Conservation (phyloP, 2,329 filamentous ascomycete species). For the Ascochyta pisi region DNA sequence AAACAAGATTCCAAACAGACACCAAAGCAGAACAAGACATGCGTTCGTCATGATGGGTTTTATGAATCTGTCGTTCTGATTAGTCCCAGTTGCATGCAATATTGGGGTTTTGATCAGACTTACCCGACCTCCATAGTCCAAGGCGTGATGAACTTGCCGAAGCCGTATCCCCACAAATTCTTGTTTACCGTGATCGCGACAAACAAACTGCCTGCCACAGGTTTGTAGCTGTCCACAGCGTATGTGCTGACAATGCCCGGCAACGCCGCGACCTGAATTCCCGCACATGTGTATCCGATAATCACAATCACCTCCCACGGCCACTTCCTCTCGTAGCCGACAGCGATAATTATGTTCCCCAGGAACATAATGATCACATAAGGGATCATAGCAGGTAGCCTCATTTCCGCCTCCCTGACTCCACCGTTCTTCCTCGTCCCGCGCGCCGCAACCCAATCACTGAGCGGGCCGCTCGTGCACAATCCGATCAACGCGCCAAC, state of each 20-base stretch:
- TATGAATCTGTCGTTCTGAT: constrained; percentile 46
- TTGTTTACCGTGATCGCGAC: constrained; percentile 69
- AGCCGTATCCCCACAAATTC: constrained; percentile 69
- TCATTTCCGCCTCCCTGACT: constrained; percentile 66
- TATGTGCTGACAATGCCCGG: constrained; percentile 66
- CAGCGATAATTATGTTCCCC: constrained; percentile 63
- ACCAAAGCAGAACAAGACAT: constrained; percentile 60
- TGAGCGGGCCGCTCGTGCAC: constrained; percentile 61
- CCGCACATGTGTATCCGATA: constrained; percentile 63
- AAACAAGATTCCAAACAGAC: constrained; percentile 61
- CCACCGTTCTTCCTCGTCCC: constrained; percentile 61
- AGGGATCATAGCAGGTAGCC: constrained; percentile 63
- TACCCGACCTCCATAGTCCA: constrained; percentile 60
- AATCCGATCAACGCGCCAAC: constrained; percentile 63
- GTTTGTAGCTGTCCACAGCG: constrained; percentile 70
- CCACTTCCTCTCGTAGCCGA: constrained; percentile 62
- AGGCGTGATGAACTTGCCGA: constrained; percentile 62
- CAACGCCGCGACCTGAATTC: constrained; percentile 66
- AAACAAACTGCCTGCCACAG: constrained; percentile 65
- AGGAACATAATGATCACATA: constrained; percentile 64
- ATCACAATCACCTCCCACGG: constrained; percentile 64
- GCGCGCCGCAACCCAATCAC: constrained; percentile 64
- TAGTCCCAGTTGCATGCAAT: not conserved
- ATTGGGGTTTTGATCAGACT: constrained; percentile 10
- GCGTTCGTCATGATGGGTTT: constrained; percentile 68